Conservation (phyloP, 1,284 basidiomycete genomes). For the Melampsora larici-populina region DNA sequence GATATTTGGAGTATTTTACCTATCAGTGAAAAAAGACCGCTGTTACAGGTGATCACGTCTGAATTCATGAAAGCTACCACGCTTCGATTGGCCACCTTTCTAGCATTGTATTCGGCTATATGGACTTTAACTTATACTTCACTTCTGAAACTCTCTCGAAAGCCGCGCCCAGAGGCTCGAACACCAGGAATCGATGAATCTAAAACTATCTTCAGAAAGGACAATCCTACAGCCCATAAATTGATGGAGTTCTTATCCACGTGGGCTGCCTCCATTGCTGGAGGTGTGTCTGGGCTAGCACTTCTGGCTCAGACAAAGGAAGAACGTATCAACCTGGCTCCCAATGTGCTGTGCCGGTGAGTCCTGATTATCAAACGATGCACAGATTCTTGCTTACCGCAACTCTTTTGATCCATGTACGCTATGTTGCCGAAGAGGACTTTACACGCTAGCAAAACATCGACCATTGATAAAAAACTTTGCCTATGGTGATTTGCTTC, state of each 20-base stretch:
- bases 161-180: neutral
- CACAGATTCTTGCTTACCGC: neutral
- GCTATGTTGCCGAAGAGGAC: constrained; percentile 25
- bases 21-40: constrained; percentile 20
- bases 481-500: constrained; percentile 26
- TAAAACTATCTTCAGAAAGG: neutral
- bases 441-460: constrained; percentile 40
- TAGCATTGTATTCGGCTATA: constrained; percentile 30
- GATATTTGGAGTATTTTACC: neutral
- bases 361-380: neutral
- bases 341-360: constrained; percentile 42
- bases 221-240: neutral
- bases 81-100: constrained; percentile 25
- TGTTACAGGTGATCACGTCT: constrained; percentile 15
- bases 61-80: constrained; percentile 21
- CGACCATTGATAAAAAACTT: constrained; percentile 30
- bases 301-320: constrained; percentile 35
- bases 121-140: constrained; percentile 35
- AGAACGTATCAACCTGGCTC: constrained; percentile 42
- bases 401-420: neutral
- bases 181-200: neutral
- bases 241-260: constrained; percentile 19
- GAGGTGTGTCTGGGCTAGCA: constrained; percentile 32
- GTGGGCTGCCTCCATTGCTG: constrained; percentile 33
- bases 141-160: constrained; percentile 16